Percentiles rank a stretch among this genome's conserved stretches.
phyloP scores from a whole-genome alignment of 331 rosid genomes.

The Quercus tomentella region DNA sequence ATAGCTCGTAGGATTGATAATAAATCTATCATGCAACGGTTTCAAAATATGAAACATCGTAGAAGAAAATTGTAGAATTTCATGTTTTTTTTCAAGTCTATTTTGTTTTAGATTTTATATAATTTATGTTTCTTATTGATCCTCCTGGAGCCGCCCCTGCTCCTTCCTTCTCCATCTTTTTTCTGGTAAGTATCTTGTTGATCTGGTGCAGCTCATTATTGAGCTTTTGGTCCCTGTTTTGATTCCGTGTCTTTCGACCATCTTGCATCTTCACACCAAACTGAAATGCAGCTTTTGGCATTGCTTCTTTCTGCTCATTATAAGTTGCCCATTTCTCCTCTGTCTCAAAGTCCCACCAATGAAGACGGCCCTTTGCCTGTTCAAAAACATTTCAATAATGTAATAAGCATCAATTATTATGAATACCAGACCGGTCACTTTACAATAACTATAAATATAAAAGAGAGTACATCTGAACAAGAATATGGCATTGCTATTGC shows the following conservation, averaged over 20 bases:
- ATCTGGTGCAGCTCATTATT: constrained; percentile 93
- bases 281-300: constrained; percentile 99
- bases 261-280: constrained; percentile 99
- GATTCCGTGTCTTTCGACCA: constrained; percentile 93
- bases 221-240: constrained; percentile 97
- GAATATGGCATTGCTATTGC: neutral
- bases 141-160: no score
- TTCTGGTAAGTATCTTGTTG: constrained; percentile 85
- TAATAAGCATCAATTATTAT: neutral
- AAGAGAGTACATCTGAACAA: neutral
- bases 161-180: constrained; percentile 95
- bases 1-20: no score
- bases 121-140: no score
- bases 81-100: no score
- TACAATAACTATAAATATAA: neutral
- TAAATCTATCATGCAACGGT: no score
- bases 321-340: constrained; percentile 99
- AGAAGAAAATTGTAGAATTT: no score
- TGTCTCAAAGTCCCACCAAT: constrained; percentile 97
- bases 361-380: constrained; percentile 99
- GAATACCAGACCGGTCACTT: constrained; percentile 6
- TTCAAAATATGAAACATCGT: no score
- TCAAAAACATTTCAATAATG: constrained; percentile 16
- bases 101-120: no score
- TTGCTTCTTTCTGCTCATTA: constrained; percentile 99